Percentiles rank a stretch among this genome's conserved stretches.
Evolutionary conservation across 2,329 filamentous ascomycete species (phyloP).

Genomic region (Fonsecaea pedrosoi): DNA sequence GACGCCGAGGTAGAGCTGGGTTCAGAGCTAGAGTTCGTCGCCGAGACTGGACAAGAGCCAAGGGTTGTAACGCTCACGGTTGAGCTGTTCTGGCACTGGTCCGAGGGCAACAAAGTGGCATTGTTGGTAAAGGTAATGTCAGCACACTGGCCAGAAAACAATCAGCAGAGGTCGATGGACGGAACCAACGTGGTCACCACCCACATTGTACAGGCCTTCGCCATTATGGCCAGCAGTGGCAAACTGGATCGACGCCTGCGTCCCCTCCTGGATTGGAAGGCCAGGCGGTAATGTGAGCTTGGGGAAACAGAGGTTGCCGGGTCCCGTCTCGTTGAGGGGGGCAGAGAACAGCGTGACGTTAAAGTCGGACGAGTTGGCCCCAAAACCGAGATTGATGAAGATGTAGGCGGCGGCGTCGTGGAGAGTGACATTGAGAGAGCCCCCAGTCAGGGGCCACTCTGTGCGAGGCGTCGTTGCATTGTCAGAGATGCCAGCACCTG

Average conservation of each 20-base stretch:
- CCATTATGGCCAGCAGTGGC: conserved; percentile 1
- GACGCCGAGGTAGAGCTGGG: not conserved
- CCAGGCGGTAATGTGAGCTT: not conserved
- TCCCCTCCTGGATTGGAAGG: not conserved
- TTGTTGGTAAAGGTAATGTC: conserved; percentile 6
- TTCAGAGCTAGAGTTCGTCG: not conserved
- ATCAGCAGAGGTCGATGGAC: not conserved
- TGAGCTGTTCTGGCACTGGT: conserved; percentile 1
- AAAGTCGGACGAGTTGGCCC: not conserved
- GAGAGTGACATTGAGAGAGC: conserved; percentile 6
- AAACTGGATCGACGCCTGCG: not conserved
- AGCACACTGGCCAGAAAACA: not conserved
- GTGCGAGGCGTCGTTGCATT: not conserved
- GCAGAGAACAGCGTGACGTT: conserved; percentile 1
- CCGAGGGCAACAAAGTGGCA: not conserved
- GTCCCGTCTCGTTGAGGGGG: not conserved
- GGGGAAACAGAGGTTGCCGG: not conserved
- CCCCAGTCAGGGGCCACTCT: not conserved
- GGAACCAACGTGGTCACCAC: not conserved
- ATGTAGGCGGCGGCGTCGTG: conserved; percentile 4
- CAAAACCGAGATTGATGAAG: not conserved
- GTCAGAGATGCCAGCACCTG: not conserved
- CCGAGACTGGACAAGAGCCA: not conserved
- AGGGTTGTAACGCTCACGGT: not conserved
- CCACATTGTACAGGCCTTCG: not conserved